phyloP scores from a whole-genome alignment of 2,329 filamentous ascomycete genomes.

The Penicillium brevicompactum region DNA sequence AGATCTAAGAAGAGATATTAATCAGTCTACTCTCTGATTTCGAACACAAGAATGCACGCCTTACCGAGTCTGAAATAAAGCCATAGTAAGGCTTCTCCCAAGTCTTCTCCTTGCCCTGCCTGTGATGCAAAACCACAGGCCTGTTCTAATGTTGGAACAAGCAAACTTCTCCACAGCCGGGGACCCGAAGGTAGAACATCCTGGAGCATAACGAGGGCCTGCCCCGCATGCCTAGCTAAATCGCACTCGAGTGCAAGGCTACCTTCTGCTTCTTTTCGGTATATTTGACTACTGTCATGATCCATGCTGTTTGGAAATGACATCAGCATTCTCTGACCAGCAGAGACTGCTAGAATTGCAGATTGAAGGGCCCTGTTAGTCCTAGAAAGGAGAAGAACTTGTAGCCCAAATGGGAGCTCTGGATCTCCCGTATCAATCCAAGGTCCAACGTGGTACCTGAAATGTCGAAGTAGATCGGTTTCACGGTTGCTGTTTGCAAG shows the following conservation, averaged over 20 bases:
- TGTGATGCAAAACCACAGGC: conserved; percentile 7
- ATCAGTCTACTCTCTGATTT: neutral
- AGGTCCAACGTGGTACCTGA: conserved; percentile 26
- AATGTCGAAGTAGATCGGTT: conserved; percentile 27
- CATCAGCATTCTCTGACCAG: conserved; percentile 15
- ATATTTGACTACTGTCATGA: conserved; percentile 8
- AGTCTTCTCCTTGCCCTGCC: conserved; percentile 7
- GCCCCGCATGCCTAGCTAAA: conserved; percentile 13
- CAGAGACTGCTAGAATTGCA: conserved; percentile 24
- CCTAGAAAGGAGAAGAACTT: conserved; percentile 23
- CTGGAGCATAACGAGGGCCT: conserved; percentile 20
- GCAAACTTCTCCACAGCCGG: conserved; percentile 17
- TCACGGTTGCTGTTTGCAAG: conserved; percentile 14
- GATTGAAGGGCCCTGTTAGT: conserved; percentile 18
- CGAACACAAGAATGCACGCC: accelerated
- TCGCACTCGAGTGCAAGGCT: conserved; percentile 14
- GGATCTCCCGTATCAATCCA: conserved; percentile 30
- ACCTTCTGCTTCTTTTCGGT: conserved; percentile 22
- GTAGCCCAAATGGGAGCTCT: conserved; percentile 22
- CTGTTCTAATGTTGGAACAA: conserved; percentile 7
- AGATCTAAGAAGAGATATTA: conserved; percentile 12
- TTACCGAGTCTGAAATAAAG: conserved; percentile 24
- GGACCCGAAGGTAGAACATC: conserved; percentile 16
- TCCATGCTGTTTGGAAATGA: conserved; percentile 1
- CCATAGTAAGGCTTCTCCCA: conserved; percentile 23